These are phyloP conservation scores for Pontederia crassipes DNA, from an alignment of 176 grass and related monocot genomes.

Conservation along the genomic window DNA sequence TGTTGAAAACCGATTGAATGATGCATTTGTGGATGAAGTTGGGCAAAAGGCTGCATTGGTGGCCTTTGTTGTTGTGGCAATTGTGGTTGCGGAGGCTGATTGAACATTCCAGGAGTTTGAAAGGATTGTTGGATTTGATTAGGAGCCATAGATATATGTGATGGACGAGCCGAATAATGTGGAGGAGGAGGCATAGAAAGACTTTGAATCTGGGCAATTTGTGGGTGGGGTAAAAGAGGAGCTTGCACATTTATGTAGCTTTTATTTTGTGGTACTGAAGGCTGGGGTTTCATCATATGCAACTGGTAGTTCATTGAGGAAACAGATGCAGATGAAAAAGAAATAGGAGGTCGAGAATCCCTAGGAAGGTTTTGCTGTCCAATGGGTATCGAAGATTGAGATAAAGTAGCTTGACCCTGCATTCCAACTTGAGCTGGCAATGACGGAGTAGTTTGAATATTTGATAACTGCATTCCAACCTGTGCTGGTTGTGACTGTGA, in stretches of 20 bases:
- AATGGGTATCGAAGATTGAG: slow-evolving; percentile 29
- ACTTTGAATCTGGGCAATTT: slow-evolving; percentile 52
- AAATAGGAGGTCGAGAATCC: slow-evolving; percentile 13
- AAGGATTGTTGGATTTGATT: slow-evolving; percentile 44
- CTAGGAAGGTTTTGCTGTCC: slow-evolving; percentile 29
- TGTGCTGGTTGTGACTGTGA: slow-evolving; percentile 41
- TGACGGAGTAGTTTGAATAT: slow-evolving; percentile 22
- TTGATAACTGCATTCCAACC: slow-evolving; percentile 18
- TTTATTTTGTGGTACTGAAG: slow-evolving; percentile 40
- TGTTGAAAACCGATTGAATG: slow-evolving; percentile 13
- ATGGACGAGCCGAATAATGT: slow-evolving; percentile 41
- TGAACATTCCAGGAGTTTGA: slow-evolving; percentile 63
- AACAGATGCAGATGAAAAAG: slow-evolving; percentile 32
- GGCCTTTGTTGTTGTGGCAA: slow-evolving; percentile 68
- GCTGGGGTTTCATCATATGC: slow-evolving; percentile 17
- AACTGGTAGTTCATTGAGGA: slow-evolving; percentile 36
- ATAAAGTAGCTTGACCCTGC: slow-evolving; percentile 29
- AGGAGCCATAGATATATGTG: slow-evolving; percentile 40
- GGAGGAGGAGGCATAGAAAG: slow-evolving; percentile 34
- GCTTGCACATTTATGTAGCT: slow-evolving; percentile 32
- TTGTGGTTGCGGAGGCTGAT: slow-evolving; percentile 63
- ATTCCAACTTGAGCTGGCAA: slow-evolving; percentile 26
- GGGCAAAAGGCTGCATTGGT: slow-evolving; percentile 51
- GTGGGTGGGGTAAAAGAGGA: slow-evolving; percentile 31
- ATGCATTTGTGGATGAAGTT: slow-evolving; percentile 25